Evolutionary conservation across 192 early-diverging fungal genomes (phyloP).

Genomic region (Backusella psychrophila): DNA sequence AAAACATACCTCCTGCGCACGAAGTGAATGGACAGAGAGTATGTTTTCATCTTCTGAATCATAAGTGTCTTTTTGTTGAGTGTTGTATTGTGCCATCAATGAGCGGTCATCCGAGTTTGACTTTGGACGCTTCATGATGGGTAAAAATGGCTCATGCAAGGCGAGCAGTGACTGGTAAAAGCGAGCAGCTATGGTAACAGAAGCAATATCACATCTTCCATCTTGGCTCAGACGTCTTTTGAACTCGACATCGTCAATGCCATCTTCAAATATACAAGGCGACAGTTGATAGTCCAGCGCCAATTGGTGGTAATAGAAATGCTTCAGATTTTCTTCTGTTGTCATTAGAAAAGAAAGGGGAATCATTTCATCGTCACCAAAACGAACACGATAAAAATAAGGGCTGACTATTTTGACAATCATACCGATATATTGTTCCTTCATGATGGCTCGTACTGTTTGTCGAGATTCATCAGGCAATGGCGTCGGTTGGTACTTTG

Average conservation of each 20-base stretch:
- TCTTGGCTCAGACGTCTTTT: not conserved
- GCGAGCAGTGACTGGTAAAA: conserved; percentile 9
- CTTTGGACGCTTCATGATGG: not conserved
- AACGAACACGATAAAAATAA: conserved; percentile 9
- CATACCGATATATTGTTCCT: not conserved
- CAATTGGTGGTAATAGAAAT: conserved; percentile 13
- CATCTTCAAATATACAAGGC: conserved; percentile 19
- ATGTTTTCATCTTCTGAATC: not conserved
- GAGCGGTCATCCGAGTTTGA: not conserved
- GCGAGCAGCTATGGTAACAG: conserved; percentile 5
- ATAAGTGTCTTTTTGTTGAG: not conserved
- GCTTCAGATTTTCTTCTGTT: conserved; percentile 13
- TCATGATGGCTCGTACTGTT: conserved; percentile 6
- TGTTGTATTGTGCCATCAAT: not conserved
- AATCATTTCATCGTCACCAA: conserved; percentile 6
- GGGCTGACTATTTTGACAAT: not conserved
- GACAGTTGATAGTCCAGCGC: conserved; percentile 14
- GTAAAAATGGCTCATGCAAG: conserved; percentile 20
- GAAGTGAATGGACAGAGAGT: conserved; percentile 5
- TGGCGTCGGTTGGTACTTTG: not conserved
- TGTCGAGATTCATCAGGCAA: not conserved
- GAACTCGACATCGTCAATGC: conserved; percentile 5
- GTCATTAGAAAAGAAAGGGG: conserved; percentile 9
- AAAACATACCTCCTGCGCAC: conserved; percentile 21
- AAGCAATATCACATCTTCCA: conserved; percentile 5